Evolutionary conservation across 257 asterid genomes (phyloP), one percentile per base, ranked within the genome.

Genomic region (Rubia yunnanensis): DNA sequence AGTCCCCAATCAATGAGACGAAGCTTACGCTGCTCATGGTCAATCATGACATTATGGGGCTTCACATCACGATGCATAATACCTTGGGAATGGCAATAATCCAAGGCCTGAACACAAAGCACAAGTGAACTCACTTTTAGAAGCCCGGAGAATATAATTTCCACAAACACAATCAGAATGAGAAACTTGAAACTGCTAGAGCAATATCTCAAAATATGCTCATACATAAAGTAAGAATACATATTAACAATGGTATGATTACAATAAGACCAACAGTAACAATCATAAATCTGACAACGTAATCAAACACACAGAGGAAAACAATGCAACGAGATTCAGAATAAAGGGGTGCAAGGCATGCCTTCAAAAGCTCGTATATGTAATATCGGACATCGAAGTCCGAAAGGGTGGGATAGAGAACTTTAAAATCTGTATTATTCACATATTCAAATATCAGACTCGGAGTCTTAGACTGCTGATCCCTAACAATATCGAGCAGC

Each of bases 391-490:
- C 76, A 72, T 91, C 96, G 48, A 79, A 86, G 82, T 86, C 94
- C 1, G 95, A 76, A 60, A 91, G 88, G 38, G 98, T 88, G 30
- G 96, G 96, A 70, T 91, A 88, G 59, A 91, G 83, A 75, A 80
- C 91, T 83, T 91, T 88, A 76, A 88, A 86, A 83, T 91, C 95
- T 55, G 95, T 79, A 70, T 89, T 85, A 69, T 91, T 86, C 83
- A 91, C 95, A 64, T 91, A 88, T 73, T 91, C 98, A 76, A 91
- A 92, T 62, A 92, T 83, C 63, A 92, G 87, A 76, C 96, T 83
- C n/a, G 92, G 98, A 10, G 98, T 92, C 83, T 88, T 88, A 35
- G 96, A 92, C 70, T 88, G 95, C 74, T 85, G 96, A 74, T 92
- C 96, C 74, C 95, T 88, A 34, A 92, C 95, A 68, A 88, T 82